These are phyloP conservation scores for Furcasterigmium furcatum DNA, from an alignment of 2,329 filamentous ascomycete species.

Conservation along the genomic window DNA sequence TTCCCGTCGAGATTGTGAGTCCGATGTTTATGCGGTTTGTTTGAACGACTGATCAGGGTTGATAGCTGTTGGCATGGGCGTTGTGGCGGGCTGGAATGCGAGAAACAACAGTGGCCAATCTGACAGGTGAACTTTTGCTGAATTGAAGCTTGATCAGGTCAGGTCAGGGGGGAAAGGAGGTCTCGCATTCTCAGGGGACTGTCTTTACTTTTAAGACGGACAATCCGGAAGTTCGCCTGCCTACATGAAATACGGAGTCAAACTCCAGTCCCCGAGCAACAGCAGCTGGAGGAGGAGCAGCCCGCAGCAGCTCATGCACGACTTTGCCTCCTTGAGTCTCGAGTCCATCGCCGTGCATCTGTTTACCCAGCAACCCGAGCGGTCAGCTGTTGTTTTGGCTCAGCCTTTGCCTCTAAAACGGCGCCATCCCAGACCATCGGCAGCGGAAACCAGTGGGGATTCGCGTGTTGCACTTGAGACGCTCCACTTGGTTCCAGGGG, in stretches of 20 bases:
- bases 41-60: too few relatives aligned
- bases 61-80: constrained; percentile 1
- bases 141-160: background rate
- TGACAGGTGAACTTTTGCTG: background rate
- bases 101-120: background rate
- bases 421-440: background rate
- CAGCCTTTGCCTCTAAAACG: background rate
- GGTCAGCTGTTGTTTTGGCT: constrained; percentile 1
- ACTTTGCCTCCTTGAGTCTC: background rate
- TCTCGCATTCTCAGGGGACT: too few relatives aligned
- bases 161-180: background rate
- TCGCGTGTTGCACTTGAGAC: background rate
- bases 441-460: background rate
- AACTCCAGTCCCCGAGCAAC: too few relatives aligned
- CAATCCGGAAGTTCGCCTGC: too few relatives aligned
- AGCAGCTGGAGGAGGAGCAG: too few relatives aligned
- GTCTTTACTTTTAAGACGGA: too few relatives aligned
- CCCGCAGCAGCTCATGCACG: too few relatives aligned
- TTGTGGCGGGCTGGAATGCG: background rate
- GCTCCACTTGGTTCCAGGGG: background rate
- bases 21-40: background rate
- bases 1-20: background rate
- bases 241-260: too few relatives aligned
- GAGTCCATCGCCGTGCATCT: background rate
- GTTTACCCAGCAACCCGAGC: background rate